phyloP scores from a whole-genome alignment of 106 monocot genomes.

The Amphibolis antarctica region DNA sequence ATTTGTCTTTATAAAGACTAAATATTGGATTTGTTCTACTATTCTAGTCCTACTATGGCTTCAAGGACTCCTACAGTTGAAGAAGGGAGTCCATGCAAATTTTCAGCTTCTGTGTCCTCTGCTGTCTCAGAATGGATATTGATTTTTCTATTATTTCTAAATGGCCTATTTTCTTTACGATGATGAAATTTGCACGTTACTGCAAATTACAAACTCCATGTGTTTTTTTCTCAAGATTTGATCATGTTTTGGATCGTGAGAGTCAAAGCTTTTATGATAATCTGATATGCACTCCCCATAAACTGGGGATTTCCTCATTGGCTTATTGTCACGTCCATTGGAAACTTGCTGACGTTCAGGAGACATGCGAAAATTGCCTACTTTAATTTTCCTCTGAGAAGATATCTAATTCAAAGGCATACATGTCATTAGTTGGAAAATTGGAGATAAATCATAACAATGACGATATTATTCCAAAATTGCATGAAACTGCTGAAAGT shows the following conservation, averaged over 20 bases:
- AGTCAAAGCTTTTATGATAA: slow-evolving; percentile 36
- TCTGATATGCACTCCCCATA: slow-evolving; percentile 58
- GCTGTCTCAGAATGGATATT: slow-evolving; percentile 67
- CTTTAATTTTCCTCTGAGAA: slow-evolving; percentile 34
- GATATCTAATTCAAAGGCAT: slow-evolving; percentile 18
- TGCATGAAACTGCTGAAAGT: background rate
- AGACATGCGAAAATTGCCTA: slow-evolving; percentile 54
- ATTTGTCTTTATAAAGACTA: background rate
- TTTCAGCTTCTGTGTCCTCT: slow-evolving; percentile 39
- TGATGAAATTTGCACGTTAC: slow-evolving; percentile 49
- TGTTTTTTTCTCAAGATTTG: slow-evolving; percentile 68
- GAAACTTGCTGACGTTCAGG: slow-evolving; percentile 40
- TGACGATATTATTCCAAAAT: background rate
- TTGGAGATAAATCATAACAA: slow-evolving; percentile 6
- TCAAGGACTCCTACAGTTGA: slow-evolving; percentile 2
- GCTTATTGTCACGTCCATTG: slow-evolving; percentile 42
- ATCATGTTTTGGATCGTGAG: slow-evolving; percentile 55
- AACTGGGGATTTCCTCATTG: slow-evolving; percentile 54
- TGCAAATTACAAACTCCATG: slow-evolving; percentile 71
- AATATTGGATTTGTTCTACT: background rate
- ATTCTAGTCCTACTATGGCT: no score
- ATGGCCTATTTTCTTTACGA: slow-evolving; percentile 47
- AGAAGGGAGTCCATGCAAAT: slow-evolving; percentile 9
- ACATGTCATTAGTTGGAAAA: slow-evolving; percentile 28
- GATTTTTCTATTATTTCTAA: slow-evolving; percentile 47